Evolutionary conservation across 257 asterid species (phyloP).

Genomic region (Scutellaria barbata): DNA sequence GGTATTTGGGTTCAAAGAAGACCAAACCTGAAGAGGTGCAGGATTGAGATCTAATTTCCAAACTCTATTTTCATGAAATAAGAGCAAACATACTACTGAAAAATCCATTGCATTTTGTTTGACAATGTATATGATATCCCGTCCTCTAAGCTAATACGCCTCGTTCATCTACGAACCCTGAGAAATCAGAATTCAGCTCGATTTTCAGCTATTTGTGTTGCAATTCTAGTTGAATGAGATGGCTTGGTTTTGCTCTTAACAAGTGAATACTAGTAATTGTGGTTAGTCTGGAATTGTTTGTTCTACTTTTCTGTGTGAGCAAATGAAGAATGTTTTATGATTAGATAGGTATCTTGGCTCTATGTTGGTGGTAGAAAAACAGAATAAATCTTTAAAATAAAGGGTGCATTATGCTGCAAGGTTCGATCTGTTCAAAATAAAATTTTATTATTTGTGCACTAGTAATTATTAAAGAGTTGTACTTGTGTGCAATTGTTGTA

Average conservation of each 20-base stretch:
- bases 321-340: background rate
- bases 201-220: background rate
- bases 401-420: too few relatives aligned
- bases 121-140: background rate
- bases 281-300: background rate
- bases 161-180: constrained; percentile 5
- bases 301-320: background rate
- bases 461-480: too few relatives aligned
- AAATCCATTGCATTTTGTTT: constrained; percentile 26
- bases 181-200: constrained; percentile 14
- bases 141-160: constrained; percentile 11
- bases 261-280: background rate
- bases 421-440: too few relatives aligned
- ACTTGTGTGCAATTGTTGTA: too few relatives aligned
- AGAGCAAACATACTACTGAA: constrained; percentile 41
- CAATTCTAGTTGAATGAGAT: constrained; percentile 13
- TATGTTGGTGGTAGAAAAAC: too few relatives aligned
- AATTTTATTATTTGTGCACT: too few relatives aligned
- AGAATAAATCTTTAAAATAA: too few relatives aligned
- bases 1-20: constrained; percentile 69
- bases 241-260: constrained; percentile 9
- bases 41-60: constrained; percentile 45
- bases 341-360: background rate
- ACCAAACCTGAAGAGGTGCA: constrained; percentile 66
- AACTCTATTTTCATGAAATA: constrained; percentile 8